Evolutionary conservation across 352 stramenopile species (phyloP).

Genomic region (Pythium sukuiense): DNA sequence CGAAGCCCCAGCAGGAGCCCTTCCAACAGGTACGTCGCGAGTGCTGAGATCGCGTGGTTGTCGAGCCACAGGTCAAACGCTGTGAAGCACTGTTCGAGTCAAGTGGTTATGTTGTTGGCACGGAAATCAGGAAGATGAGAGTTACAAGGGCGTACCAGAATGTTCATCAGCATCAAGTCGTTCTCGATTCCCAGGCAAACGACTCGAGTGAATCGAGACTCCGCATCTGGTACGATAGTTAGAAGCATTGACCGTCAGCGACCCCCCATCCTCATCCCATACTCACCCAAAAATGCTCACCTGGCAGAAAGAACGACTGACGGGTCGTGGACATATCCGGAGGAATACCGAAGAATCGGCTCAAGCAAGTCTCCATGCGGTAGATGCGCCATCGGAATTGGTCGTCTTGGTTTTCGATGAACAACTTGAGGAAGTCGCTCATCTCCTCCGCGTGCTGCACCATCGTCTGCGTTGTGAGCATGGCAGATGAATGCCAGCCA

Average conservation of each 20-base stretch:
- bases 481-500: conserved; percentile 15
- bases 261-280: background rate
- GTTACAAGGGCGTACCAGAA: conserved; percentile 51
- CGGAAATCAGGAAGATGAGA: background rate
- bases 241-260: background rate
- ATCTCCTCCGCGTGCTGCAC: conserved; percentile 51
- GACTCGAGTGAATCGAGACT: conserved; percentile 50
- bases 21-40: conserved; percentile 66
- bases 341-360: conserved; percentile 64
- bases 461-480: conserved; percentile 46
- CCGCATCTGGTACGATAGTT: conserved; percentile 36
- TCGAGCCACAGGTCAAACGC: conserved; percentile 65
- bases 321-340: conserved; percentile 70
- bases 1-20: conserved; percentile 37
- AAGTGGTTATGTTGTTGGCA: background rate
- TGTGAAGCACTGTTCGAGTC: conserved; percentile 53
- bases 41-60: conserved; percentile 61
- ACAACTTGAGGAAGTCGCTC: conserved; percentile 79
- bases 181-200: conserved; percentile 83
- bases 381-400: conserved; percentile 78
- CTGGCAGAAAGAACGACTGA: conserved; percentile 66
- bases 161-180: conserved; percentile 88
- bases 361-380: conserved; percentile 73
- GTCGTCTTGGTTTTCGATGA: conserved; percentile 83
- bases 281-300: conserved; percentile 24